Percentiles rank a stretch among this genome's conserved stretches.
phyloP scores from a whole-genome alignment of 441 rosid genomes.

The Mallotus japonicus region DNA sequence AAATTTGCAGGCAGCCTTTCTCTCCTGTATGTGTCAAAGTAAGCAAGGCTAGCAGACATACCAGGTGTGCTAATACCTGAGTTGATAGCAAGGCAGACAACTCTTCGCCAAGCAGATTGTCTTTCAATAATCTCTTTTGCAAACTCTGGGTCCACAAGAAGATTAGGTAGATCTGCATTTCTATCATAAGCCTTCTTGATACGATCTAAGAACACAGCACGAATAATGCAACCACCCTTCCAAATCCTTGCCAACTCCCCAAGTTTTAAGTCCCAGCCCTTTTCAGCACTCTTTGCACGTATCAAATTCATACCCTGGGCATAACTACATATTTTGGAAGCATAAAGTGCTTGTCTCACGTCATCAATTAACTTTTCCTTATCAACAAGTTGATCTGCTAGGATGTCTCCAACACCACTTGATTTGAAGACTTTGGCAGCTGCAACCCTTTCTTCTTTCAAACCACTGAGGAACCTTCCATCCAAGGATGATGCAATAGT shows the following conservation, averaged over 20 bases:
- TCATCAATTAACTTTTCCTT: constrained; percentile 72
- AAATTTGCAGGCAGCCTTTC: constrained; percentile 79
- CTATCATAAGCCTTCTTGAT: constrained; percentile 92
- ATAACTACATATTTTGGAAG: constrained; percentile 93
- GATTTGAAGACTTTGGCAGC: constrained; percentile 79
- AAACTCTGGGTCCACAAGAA: constrained; percentile 90
- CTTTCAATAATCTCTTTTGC: constrained; percentile 85
- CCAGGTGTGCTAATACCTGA: constrained; percentile 91
- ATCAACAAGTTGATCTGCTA: constrained; percentile 63
- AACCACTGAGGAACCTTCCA: constrained; percentile 83
- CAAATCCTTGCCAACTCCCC: constrained; percentile 92
- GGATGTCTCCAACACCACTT: constrained; percentile 67
- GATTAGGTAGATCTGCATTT: constrained; percentile 78
- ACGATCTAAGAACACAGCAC: constrained; percentile 85
- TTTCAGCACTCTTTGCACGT: constrained; percentile 81
- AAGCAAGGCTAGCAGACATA: constrained; percentile 92
- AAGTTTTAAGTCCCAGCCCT: constrained; percentile 79
- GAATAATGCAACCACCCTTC: constrained; percentile 95
- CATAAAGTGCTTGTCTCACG: constrained; percentile 86
- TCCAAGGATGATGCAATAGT: constrained; percentile 89
- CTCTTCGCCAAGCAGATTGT: constrained; percentile 88
- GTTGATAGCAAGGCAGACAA: constrained; percentile 78
- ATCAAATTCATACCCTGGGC: constrained; percentile 96
- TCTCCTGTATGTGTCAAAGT: constrained; percentile 85
- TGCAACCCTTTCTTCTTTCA: constrained; percentile 82